Evolutionary conservation across 257 asterid species (phyloP), one percentile per base, ranked within the genome.

Genomic region (Pogostemon cablin): DNA sequence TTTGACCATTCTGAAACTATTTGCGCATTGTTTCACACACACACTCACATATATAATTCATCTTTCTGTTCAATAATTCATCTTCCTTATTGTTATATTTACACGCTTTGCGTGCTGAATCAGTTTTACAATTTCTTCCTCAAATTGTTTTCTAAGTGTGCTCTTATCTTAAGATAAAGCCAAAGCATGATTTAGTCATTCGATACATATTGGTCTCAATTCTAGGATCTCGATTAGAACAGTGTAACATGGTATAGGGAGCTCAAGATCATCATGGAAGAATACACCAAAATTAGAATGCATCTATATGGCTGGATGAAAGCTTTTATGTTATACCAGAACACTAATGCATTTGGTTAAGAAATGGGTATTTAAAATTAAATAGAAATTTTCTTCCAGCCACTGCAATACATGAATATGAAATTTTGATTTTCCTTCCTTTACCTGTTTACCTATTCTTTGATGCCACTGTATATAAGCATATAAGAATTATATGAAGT

Each of bases 101-200:
- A 35, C 15, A 66, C 12, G 48, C 71, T 66, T 49, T 8, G 60
- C 61, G 3, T 35, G 61, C 71, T 66, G 71, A 37, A 6, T 48
- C 38, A 9, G 9, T 66, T 34, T 9, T 8, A 6, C n/a, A 35
- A 9, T 15, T 68, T 67, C 50, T 53, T 39, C 64, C 20, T 66
- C 15, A 34, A 49, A 66, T n/a, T 48, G 37, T 47, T 7, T 37
- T 34, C 9, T 66, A 7, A 6, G 4, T 47, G 37, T 65, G 34
- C 44, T 46, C 58, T 37, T 7, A 35, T 9, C 20, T 11, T 66
- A 12, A 66, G 39, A 12, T 49, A 37, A 49, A 6, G 35, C 11
- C 49, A 3, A 37, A 6, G 48, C 15, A 35, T 35, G 8, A 47
- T 35, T 50, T 49, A 11, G 49, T 49, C 49, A 66, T 66, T 9